Base-by-base conservation (phyloP, 192 early-diverging fungal genomes). In the Rhizoclosmatium globosum region DNA sequence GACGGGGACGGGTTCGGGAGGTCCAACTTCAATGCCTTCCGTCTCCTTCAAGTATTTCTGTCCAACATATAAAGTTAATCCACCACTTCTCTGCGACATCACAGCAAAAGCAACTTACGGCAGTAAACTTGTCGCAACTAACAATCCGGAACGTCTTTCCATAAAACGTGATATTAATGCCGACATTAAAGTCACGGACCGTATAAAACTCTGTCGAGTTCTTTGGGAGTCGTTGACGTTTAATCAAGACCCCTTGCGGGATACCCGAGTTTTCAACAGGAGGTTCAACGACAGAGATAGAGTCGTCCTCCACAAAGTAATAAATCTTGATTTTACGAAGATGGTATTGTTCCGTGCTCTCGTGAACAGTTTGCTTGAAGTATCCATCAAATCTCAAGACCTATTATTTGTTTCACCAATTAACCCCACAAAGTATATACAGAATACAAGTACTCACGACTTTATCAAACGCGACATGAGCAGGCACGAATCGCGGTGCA, bases 291-390 rank as follows among this genome's bases (percentile, higher is more conserved):
- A 92, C 91, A 2, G 89, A 81, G 72, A 92, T 91, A 3, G 89
- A 89, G 77, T 91, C 88, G 79, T 92, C 91, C 80, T 92, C 89
- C 41, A 89, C 81, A 69, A 81, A 91, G 85, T 87, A 91, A 41
- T 85, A 81, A 62, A 91, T 90, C 13, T 84, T 62, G 3, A 91
- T 89, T 45, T 85, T 84, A 45, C 89, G 85, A 15, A 92, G 82
- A 53, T 89, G 89, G 76, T 89, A 89, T 71, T 91, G 90, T 74
- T 92, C 91, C 46, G 77, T 77, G 43, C 83, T 85, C 67, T 91
- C 89, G 78, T 90, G 86, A 23, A 91, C 88, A 23, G 88, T 88
- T 79, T 91, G 82, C 74, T 91, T 91, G 77, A 89, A 92, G 80
- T 92, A 92, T 0, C 78, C 91, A 77, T 88, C 85, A 61, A 92